phyloP scores from a whole-genome alignment of 129 eudicot species.

The Arctium minus region DNA sequence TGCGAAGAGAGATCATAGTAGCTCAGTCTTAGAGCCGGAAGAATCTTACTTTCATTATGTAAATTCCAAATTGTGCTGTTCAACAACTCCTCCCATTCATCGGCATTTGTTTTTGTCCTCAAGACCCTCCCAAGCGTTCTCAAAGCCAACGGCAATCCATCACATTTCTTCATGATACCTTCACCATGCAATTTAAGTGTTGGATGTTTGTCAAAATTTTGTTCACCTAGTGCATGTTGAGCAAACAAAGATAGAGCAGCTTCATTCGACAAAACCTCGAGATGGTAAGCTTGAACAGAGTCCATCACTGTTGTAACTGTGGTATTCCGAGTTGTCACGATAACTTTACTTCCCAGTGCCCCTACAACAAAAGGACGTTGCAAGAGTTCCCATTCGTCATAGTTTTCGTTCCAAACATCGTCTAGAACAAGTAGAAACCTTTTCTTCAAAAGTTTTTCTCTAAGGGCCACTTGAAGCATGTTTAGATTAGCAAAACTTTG shows the following conservation, averaged over 20 bases:
- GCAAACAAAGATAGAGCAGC: constrained; percentile 24
- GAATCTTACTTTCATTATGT: neutral
- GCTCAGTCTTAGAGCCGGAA: constrained; percentile 12
- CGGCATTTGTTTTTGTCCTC: neutral
- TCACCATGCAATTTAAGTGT: constrained; percentile 18
- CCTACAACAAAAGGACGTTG: constrained; percentile 24
- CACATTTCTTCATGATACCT: constrained; percentile 12
- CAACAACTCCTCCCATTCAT: constrained; percentile 11
- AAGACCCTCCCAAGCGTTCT: constrained; percentile 16
- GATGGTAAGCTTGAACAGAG: neutral
- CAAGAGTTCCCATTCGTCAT: constrained; percentile 22
- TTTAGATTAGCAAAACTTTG: neutral
- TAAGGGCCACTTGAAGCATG: constrained; percentile 22
- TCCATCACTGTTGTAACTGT: neutral
- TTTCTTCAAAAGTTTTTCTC: constrained; percentile 9
- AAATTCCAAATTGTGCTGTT: constrained; percentile 20
- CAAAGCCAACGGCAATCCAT: constrained; percentile 24
- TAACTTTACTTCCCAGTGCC: constrained; percentile 35
- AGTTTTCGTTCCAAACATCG: constrained; percentile 33
- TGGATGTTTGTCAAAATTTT: neutral
- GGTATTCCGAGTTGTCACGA: constrained; percentile 34
- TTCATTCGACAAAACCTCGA: constrained; percentile 10
- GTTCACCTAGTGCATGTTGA: constrained; percentile 22
- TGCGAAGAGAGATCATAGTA: neutral
- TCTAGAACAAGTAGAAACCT: constrained; percentile 21